Conservation (phyloP, 2,329 filamentous ascomycete genomes). For the Beauveria bassiana region DNA sequence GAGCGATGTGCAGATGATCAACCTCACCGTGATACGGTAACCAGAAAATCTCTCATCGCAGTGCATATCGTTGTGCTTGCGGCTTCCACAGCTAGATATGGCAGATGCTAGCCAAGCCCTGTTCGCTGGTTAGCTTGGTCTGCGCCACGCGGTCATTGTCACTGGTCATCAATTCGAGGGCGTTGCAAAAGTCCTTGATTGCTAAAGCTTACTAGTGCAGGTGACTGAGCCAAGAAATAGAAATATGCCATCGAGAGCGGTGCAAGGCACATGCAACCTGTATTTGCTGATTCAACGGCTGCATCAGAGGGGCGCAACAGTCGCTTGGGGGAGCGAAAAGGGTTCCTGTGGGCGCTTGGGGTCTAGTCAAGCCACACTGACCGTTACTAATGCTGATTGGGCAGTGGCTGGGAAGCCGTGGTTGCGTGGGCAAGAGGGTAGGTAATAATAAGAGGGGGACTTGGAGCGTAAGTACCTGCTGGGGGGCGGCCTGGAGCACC, state of each 20-base stretch:
- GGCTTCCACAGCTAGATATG: not conserved
- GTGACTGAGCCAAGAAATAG: not conserved
- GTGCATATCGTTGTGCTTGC: not conserved
- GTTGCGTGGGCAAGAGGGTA: not conserved
- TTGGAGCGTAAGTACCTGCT: not conserved
- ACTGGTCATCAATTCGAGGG: not conserved
- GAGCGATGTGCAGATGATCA: not conserved
- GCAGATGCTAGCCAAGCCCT: not conserved
- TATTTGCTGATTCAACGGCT: not conserved
- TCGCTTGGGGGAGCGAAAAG: not conserved
- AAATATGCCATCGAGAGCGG: not conserved
- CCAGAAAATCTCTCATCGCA: conserved; percentile 1
- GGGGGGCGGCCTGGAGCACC: too few relatives aligned
- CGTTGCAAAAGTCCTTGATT: not conserved
- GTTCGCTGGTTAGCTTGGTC: not conserved
- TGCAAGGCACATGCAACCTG: not conserved
- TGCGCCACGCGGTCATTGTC: not conserved
- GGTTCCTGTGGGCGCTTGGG: conserved; percentile 3
- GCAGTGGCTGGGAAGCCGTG: not conserved
- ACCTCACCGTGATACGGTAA: not conserved
- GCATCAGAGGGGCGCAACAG: not conserved
- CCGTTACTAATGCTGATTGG: not conserved
- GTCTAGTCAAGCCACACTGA: not conserved
- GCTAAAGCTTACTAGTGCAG: not conserved
- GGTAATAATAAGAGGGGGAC: not conserved